Base-by-base conservation (phyloP, 2,329 filamentous ascomycete species). In the Claviceps maximensis region DNA sequence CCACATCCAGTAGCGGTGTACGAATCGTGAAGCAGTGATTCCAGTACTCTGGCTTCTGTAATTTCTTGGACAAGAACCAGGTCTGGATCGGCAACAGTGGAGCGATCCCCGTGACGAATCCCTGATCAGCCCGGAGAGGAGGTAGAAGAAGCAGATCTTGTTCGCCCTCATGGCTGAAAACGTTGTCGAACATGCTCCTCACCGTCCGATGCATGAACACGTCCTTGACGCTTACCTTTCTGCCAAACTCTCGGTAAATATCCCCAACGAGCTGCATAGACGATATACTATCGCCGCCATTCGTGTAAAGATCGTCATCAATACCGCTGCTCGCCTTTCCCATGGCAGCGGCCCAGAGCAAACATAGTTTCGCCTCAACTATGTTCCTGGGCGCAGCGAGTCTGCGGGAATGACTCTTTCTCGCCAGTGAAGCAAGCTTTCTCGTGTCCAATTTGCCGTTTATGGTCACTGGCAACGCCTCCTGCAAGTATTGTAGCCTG, bases 391-490 rank as follows among this genome's bases (percentile, higher is more conserved):
- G 42, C 23, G 23, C 42, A 12, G 42, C 23, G 13, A 45, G 29
- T 25, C 23, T 23, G 5, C 29, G 7, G 15, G 15, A 23, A n/a
- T 8, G 25, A 13, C 21, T 31, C 23, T 45, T 12, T 17, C 45
- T 23, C 4, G 15, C 23, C 4, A 44, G n/a, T 19, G 25, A 27
- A 15, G 49, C 49, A 27, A 50, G 36, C n/a, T 27, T 42, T 27
- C 33, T 46, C 12, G 47, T 21, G 27, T 55, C 53, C 15, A 55
- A 50, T n/a, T 55, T 55, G 13, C 53, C 53, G 21, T 51, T 55
- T 8, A 55, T 47, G 12, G 53, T 55, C 17, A 53, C 50, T 3
- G 53, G 53, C 21, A 41, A 40, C 12, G 50, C 27, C 6, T 38
- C 51, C 31, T 10, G 27, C 45, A 50, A 46, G 31, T 1, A 27